Conservation (phyloP, 768 basidiomycete species). For the Tricholoma bakamatsutake region DNA sequence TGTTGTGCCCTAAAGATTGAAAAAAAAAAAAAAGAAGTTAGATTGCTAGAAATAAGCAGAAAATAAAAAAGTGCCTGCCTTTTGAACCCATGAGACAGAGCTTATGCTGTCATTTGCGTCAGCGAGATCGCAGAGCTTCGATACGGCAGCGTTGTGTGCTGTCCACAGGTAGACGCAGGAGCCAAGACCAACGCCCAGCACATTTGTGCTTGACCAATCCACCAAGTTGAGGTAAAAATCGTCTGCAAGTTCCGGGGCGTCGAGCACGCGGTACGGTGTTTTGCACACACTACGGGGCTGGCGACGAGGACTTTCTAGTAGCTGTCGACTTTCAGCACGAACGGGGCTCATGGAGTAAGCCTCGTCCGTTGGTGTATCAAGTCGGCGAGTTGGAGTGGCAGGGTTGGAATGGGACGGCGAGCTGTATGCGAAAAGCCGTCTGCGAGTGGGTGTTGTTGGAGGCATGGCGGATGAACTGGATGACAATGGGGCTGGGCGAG, state of each 20-base stretch:
- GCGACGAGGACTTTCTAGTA: slow-evolving; percentile 82
- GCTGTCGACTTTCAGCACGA: slow-evolving; percentile 69
- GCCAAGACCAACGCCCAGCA: slow-evolving; percentile 89
- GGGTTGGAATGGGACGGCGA: slow-evolving; percentile 56
- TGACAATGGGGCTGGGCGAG: slow-evolving; percentile 36
- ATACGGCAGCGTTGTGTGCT: slow-evolving; percentile 88
- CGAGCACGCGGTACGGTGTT: slow-evolving; percentile 94
- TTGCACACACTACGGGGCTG: slow-evolving; percentile 82
- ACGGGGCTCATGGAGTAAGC: slow-evolving; percentile 91
- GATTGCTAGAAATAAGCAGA: background rate
- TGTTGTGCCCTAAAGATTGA: slow-evolving; percentile 57
- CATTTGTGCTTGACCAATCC: slow-evolving; percentile 94
- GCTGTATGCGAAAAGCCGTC: slow-evolving; percentile 64
- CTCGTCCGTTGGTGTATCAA: slow-evolving; percentile 84
- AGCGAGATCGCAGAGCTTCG: slow-evolving; percentile 81
- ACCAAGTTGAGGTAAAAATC: slow-evolving; percentile 99
- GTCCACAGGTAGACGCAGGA: slow-evolving; percentile 96
- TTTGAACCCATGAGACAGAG: slow-evolving; percentile 92
- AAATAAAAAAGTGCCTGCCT: slow-evolving; percentile 19
- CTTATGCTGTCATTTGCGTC: slow-evolving; percentile 70
- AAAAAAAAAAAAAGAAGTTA: background rate
- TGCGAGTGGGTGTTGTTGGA: slow-evolving; percentile 46
- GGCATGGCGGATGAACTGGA: slow-evolving; percentile 34
- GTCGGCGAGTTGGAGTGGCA: slow-evolving; percentile 47
- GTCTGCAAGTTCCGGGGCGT: slow-evolving; percentile 95